A percentile compares a stretch with the other conserved stretches of the same genome.
These are phyloP conservation scores for Haplosporangium sp. DNA, from an alignment of 371 early-diverging fungal genomes.

Conservation along the genomic window DNA sequence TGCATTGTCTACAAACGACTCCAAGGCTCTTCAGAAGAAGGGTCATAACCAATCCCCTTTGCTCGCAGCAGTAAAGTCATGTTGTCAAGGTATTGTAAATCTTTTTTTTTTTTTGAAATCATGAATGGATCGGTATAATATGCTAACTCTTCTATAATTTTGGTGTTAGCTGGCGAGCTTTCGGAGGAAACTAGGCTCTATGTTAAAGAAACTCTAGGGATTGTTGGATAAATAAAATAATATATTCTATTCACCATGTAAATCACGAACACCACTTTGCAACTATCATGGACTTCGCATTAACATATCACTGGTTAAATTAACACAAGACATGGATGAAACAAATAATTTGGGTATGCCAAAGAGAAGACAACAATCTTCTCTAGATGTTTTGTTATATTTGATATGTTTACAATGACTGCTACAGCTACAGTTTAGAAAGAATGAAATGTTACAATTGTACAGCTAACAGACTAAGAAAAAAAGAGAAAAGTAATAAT, in stretches of 20 bases:
- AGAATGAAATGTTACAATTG: constrained; percentile 15
- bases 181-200: constrained; percentile 42
- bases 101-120: not conserved
- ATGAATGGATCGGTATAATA: not conserved
- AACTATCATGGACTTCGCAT: too few relatives aligned
- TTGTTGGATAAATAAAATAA: constrained; percentile 1
- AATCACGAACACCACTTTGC: not conserved
- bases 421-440: constrained; percentile 24
- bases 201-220: constrained; percentile 41
- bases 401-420: constrained; percentile 19
- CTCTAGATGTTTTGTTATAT: constrained; percentile 5
- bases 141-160: not conserved
- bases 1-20: constrained; percentile 2
- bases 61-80: constrained; percentile 41
- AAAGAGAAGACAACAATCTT: not conserved
- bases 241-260: not conserved
- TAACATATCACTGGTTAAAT: too few relatives aligned
- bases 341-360: constrained; percentile 7
- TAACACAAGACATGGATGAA: not conserved
- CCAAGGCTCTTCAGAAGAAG: constrained; percentile 3
- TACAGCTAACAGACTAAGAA: constrained; percentile 16
- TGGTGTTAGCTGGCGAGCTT: constrained; percentile 28
- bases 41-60: constrained; percentile 26
- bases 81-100: constrained; percentile 34
- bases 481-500: not conserved